phyloP scores from a whole-genome alignment of 495 filamentous ascomycete genomes.

The Hypoxylon rickii region DNA sequence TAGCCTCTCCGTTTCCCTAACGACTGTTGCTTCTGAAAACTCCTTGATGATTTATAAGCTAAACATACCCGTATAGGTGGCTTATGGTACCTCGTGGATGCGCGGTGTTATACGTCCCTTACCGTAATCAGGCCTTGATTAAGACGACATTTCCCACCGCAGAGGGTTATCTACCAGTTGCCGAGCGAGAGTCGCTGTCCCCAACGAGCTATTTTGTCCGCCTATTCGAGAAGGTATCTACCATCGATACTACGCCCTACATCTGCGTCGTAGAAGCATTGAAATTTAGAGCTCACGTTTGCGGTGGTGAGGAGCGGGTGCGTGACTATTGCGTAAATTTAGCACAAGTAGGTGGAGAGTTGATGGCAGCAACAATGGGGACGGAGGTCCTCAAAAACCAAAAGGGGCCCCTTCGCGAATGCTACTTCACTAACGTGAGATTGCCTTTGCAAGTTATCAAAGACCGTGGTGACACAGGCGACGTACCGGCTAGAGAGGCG shows the following conservation, averaged over 20 bases:
- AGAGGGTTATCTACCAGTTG: slow-evolving; percentile 50
- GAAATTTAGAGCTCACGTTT: slow-evolving; percentile 65
- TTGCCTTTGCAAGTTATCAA: slow-evolving; percentile 59
- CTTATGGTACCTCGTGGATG: slow-evolving; percentile 75
- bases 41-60: too few species aligned
- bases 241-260: slow-evolving; percentile 69
- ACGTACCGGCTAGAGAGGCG: slow-evolving; percentile 29
- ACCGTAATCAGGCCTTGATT: slow-evolving; percentile 71
- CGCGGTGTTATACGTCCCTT: slow-evolving; percentile 74
- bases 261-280: slow-evolving; percentile 68
- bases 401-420: slow-evolving; percentile 38
- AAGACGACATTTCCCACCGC: slow-evolving; percentile 74
- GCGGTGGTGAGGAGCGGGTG: slow-evolving; percentile 74
- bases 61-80: slow-evolving; percentile 64
- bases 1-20: slow-evolving; percentile 15
- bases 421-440: slow-evolving; percentile 65
- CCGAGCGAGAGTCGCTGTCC: slow-evolving; percentile 16
- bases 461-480: slow-evolving; percentile 23
- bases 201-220: slow-evolving; percentile 54
- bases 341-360: slow-evolving; percentile 60
- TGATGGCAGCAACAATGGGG: slow-evolving; percentile 61
- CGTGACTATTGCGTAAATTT: slow-evolving; percentile 60
- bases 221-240: slow-evolving; percentile 75
- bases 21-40: too few species aligned
- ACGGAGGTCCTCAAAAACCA: slow-evolving; percentile 69